Evolutionary conservation across 345 rosid genomes (phyloP).

Genomic region (Ailanthus altissimus): DNA sequence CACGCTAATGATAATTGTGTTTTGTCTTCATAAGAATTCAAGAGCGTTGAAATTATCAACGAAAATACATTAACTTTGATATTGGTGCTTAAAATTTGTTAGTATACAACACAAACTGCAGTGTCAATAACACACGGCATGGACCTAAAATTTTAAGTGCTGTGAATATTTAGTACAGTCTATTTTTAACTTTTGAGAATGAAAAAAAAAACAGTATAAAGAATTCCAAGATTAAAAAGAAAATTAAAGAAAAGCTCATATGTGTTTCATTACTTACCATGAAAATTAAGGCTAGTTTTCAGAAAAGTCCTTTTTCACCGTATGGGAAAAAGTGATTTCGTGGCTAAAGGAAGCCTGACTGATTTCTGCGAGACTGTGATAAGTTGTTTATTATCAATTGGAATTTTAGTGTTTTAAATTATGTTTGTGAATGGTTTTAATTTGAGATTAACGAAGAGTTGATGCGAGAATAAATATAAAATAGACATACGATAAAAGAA

Average conservation of each 20-base stretch:
- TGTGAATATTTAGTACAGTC: not conserved
- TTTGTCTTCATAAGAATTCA: not conserved
- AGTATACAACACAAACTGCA: not conserved
- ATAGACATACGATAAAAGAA: too few relatives aligned
- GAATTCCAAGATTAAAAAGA: not conserved
- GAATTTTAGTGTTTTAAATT: too few relatives aligned
- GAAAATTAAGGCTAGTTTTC: not conserved
- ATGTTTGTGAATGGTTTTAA: too few relatives aligned
- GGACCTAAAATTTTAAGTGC: too few relatives aligned
- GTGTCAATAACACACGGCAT: not conserved
- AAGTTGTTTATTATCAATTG: not conserved
- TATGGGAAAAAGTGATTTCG: not conserved
- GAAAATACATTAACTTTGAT: too few relatives aligned
- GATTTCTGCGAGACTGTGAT: not conserved
- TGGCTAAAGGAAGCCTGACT: not conserved
- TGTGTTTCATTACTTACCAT: not conserved
- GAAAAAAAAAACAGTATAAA: not conserved
- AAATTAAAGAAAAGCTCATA: not conserved
- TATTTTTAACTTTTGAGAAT: not conserved
- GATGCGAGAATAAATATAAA: too few relatives aligned
- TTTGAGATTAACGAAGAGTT: too few relatives aligned
- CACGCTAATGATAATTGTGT: not conserved
- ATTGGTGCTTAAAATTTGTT: too few relatives aligned
- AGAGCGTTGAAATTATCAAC: not conserved
- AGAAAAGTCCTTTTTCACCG: not conserved